Conservation (phyloP, 2,329 filamentous ascomycete species). For the Colletotrichum plurivorum region DNA sequence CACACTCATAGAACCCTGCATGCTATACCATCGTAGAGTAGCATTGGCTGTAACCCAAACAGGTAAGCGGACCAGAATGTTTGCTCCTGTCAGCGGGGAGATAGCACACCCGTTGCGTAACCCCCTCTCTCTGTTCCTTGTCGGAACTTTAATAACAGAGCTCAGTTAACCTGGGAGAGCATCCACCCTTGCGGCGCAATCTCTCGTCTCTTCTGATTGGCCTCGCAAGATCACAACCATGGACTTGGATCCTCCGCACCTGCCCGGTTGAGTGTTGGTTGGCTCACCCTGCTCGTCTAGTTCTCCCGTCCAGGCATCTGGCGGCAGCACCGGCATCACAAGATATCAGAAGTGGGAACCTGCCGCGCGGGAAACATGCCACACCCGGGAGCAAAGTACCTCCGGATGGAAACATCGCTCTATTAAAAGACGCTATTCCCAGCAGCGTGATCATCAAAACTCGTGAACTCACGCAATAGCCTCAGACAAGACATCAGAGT, state of each 20-base stretch:
- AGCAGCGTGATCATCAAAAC: background rate
- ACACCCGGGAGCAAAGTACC: background rate
- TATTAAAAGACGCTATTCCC: constrained; percentile 21
- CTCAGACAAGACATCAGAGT: background rate
- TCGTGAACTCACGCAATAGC: no score
- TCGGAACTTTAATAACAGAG: background rate
- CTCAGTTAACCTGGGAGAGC: background rate
- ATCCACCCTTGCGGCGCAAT: background rate
- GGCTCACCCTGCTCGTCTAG: background rate
- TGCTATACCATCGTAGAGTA: constrained; percentile 18
- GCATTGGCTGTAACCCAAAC: constrained; percentile 18
- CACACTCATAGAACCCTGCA: constrained; percentile 14
- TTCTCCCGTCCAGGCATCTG: constrained; percentile 8
- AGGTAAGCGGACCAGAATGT: constrained; percentile 5
- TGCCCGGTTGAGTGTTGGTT: constrained; percentile 26
- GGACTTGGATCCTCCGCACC: constrained; percentile 26
- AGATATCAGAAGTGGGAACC: background rate
- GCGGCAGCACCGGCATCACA: constrained; percentile 15
- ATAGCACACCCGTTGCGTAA: background rate
- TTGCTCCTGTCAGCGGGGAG: background rate
- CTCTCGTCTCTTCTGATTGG: constrained; percentile 12
- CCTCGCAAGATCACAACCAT: background rate
- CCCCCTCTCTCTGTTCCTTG: background rate
- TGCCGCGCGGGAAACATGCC: background rate
- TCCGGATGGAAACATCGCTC: background rate